phyloP scores from a whole-genome alignment of 2,329 filamentous ascomycete species.

The Ambrosiella beaveri region DNA sequence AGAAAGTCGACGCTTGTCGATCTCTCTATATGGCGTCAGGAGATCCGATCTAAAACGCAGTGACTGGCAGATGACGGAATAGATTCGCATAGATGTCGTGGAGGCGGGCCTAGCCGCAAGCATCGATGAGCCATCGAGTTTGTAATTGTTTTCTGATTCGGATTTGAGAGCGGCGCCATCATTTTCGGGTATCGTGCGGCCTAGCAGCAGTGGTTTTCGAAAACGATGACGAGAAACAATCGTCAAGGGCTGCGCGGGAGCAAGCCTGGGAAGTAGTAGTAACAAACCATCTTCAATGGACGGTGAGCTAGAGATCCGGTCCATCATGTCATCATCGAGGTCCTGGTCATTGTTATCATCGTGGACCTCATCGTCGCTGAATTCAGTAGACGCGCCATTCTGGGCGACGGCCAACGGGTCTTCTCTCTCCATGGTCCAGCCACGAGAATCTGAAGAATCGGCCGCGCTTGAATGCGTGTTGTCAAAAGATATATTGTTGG shows the following conservation, averaged over 20 bases:
- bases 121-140: not conserved
- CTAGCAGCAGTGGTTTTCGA: not conserved
- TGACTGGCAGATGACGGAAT: slow-evolving; percentile 7
- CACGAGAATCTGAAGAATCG: slow-evolving; percentile 24
- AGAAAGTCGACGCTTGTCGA: slow-evolving; percentile 11
- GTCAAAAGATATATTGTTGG: slow-evolving; percentile 15
- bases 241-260: not conserved
- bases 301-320: slow-evolving; percentile 95
- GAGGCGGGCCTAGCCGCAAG: not conserved
- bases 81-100: not conserved
- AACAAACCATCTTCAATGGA: slow-evolving; percentile 98
- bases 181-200: not conserved
- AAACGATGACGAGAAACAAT: not conserved
- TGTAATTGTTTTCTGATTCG: not conserved
- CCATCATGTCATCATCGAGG: slow-evolving; percentile 85
- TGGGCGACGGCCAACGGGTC: slow-evolving; percentile 43
- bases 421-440: slow-evolving; percentile 28
- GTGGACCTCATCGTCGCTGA: slow-evolving; percentile 29
- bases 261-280: slow-evolving; percentile 13
- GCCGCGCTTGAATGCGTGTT: slow-evolving; percentile 34
- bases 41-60: not conserved
- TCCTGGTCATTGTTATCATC: slow-evolving; percentile 59
- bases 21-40: not conserved
- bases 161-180: not conserved
- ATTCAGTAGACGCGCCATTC: slow-evolving; percentile 27